Base-by-base conservation (phyloP, 768 basidiomycete species). In the Phanerochaete carnosa region DNA sequence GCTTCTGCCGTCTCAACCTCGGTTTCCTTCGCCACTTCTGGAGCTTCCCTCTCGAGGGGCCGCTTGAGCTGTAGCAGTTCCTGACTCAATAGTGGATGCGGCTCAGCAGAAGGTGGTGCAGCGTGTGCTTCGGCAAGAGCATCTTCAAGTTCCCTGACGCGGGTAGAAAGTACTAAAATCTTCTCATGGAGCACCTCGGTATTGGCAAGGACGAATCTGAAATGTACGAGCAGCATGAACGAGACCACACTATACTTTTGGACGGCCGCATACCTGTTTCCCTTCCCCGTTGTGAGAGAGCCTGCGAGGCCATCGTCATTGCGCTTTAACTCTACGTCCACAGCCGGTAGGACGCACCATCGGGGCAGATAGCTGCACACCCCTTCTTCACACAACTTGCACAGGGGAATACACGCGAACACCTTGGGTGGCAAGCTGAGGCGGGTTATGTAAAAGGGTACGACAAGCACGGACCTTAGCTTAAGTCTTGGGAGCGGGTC, bases 281-380 rank as follows among this genome's bases (percentile, higher is more conserved):
- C 87, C 70, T 87, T 88, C 61, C 88, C 88, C 15, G 88, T 88
- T 12, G 87, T 88, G 39, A 89, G 77, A 30, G 86, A 87, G 16
- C 86, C 87, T 88, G 62, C 45, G 39, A n/a, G 39, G 16, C 8
- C 19, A 43, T 19, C 39, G 39, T 43, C 16, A 43, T 43, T 43
- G 11, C 11, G 39, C 39, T 12, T 43, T 19, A 43, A 43, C 19
- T 19, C 11, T 43, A 9, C 16, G 5, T 19, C 39, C 30, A 57
- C 43, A 16, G 47, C 28, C 35, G 45, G 62, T 37, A 51, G 55
- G 45, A 64, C 68, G 26, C 55, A 72, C 69, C 86, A 66, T 87
- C 82, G 5, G 87, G 87, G 70, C 88, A 90, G 51, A 90, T 89
- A 3, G 84, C 74, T 12, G 74, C 75, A 64, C 78, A 79, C 26